These are phyloP conservation scores for Ceratobasidium sp. DNA, from an alignment of 1,284 basidiomycete genomes.

Conservation along the genomic window DNA sequence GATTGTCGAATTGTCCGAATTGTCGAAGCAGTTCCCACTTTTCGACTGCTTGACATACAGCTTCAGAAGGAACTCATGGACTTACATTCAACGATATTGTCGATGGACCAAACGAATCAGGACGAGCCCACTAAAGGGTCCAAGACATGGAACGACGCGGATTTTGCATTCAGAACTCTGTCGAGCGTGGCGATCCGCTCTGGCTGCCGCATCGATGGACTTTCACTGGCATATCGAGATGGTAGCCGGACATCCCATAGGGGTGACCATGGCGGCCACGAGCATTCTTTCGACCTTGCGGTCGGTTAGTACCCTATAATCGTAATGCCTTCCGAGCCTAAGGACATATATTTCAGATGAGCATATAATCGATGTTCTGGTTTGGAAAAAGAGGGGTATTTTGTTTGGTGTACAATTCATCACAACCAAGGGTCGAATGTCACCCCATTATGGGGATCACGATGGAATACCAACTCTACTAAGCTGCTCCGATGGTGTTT, in stretches of 20 bases:
- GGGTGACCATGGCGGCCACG: not conserved
- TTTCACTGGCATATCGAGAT: not conserved
- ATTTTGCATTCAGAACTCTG: not conserved
- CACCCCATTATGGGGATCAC: not conserved
- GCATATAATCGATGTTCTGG: not conserved
- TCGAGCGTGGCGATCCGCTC: not conserved
- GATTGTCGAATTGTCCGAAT: not conserved
- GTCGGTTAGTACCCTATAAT: not conserved
- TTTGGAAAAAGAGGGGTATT: not conserved
- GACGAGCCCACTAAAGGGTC: not conserved
- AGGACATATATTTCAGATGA: not conserved
- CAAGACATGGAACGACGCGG: not conserved
- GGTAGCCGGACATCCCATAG: not conserved
- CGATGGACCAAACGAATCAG: not conserved
- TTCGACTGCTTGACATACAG: not conserved
- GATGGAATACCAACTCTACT: not conserved
- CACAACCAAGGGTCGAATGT: not conserved
- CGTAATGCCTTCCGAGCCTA: not conserved
- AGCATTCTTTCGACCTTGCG: not conserved
- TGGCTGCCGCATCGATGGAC: not conserved
- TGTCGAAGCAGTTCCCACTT: not conserved
- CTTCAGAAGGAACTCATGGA: not conserved
- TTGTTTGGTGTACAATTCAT: not conserved
- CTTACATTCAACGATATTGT: not conserved
- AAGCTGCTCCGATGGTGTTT: not conserved